Percentiles rank a stretch among this genome's conserved stretches.
These are phyloP conservation scores for Zalaria sp. DNA, from an alignment of 2,329 filamentous ascomycete genomes.

Conservation along the genomic window DNA sequence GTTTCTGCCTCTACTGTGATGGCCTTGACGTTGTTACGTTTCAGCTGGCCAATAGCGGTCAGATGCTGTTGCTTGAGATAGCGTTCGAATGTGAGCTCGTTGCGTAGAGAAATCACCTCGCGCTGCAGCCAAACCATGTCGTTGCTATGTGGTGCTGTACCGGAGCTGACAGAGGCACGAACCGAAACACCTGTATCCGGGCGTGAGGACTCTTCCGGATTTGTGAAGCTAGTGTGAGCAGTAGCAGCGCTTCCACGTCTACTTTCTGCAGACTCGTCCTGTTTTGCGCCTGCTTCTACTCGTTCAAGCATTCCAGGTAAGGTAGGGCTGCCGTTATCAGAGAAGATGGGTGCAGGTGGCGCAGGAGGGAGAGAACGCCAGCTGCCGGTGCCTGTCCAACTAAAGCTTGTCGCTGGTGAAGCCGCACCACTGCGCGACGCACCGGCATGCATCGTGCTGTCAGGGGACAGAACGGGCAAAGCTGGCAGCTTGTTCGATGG, in stretches of 20 bases:
- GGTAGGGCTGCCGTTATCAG: background rate
- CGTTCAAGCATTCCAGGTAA: background rate
- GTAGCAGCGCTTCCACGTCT: background rate
- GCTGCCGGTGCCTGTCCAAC: background rate
- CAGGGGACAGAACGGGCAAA: conserved; percentile 17
- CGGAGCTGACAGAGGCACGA: background rate
- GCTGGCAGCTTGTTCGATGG: conserved; percentile 31
- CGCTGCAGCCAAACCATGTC: conserved; percentile 48
- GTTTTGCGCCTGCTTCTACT: background rate
- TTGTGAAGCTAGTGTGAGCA: background rate
- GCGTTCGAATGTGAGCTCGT: conserved; percentile 70
- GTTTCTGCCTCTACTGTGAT: conserved; percentile 70
- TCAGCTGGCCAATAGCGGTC: conserved; percentile 64
- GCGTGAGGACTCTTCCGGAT: background rate
- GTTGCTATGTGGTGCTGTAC: conserved; percentile 3
- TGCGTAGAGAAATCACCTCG: conserved; percentile 61
- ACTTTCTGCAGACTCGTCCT: background rate
- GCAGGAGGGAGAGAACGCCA: background rate
- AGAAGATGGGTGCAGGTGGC: no score
- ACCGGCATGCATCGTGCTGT: background rate
- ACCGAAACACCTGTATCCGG: background rate
- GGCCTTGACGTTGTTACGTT: conserved; percentile 60
- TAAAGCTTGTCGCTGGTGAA: background rate
- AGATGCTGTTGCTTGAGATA: conserved; percentile 77
- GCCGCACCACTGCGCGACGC: background rate